phyloP scores from a whole-genome alignment of 2,329 filamentous ascomycete species.

The Nigrospora sphaerica region DNA sequence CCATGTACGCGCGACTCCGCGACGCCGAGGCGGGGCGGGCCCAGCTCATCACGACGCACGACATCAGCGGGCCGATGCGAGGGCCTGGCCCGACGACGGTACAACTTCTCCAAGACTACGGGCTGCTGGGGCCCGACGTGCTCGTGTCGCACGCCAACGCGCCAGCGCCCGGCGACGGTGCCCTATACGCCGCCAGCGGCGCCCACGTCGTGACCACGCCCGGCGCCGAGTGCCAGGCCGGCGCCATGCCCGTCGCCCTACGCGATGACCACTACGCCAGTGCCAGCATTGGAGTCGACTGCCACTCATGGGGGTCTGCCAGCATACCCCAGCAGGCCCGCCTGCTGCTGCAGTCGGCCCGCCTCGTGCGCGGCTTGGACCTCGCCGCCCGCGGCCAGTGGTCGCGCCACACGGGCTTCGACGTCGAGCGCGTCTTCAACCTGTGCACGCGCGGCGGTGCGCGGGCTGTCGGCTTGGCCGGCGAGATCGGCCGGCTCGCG shows the following conservation, averaged over 20 bases:
- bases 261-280: conserved; percentile 18
- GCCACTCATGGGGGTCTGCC: conserved; percentile 19
- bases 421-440: conserved; percentile 37
- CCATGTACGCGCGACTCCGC: conserved; percentile 27
- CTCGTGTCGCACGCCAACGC: conserved; percentile 32
- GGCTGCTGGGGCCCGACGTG: conserved; percentile 31
- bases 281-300: conserved; percentile 26
- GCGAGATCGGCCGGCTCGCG: conserved; percentile 34
- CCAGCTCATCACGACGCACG: conserved; percentile 34
- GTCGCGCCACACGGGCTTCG: conserved; percentile 17
- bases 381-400: conserved; percentile 16
- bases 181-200: conserved; percentile 23
- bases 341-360: conserved; percentile 21
- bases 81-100: conserved; percentile 7
- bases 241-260: conserved; percentile 27
- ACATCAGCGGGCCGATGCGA: conserved; percentile 9
- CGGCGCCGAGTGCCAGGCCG: conserved; percentile 44
- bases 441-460: conserved; percentile 40
- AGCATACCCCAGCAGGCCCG: conserved; percentile 26
- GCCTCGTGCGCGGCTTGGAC: conserved; percentile 18
- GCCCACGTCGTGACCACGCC: conserved; percentile 36
- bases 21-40: conserved; percentile 18
- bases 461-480: conserved; percentile 30
- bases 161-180: conserved; percentile 24
- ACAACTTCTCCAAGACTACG: conserved; percentile 22